Base-by-base conservation (phyloP, 805 yeast species). In the Metschnikowia colocasiae region DNA sequence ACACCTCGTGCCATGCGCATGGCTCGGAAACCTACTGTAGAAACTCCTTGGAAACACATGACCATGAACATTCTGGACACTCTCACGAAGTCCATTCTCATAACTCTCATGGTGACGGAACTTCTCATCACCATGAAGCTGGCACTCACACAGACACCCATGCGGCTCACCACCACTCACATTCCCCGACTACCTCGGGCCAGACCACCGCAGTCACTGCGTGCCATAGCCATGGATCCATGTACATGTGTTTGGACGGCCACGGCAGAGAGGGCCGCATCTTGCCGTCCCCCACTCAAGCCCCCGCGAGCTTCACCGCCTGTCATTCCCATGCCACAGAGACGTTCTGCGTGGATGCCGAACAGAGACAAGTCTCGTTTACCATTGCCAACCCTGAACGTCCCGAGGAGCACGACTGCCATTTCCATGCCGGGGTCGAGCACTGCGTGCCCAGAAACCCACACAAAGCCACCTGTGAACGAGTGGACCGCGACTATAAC, bases 371-470 rank as follows among this genome's bases (percentile, higher is more conserved):
- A 27, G 47, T 46, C 1, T 26, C 32, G 12, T 46, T 46, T 29
- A 10, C 16, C 12, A 22, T 22, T 19, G 37, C 18, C 53, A 46
- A 12, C 19, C 13, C 19, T 9, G 20, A 27, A 3, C n/a, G 20
- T 8, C 19, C 22, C 8, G 19, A 12, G 15, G 45, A 23, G 7
- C 13, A 20, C 44, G 53, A 62, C 26, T 63, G 68, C 41, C 68
- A 63, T 46, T 63, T 60, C 52, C 67, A 63, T 43, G 68, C 64
- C n/a, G 68, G 68, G 1, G 67, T 63, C 7, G 68, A 63, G 44
- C 68, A 63, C 51, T 63, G 68, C 47, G 59, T 46, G 1, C 48
- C 48, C 12, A 47, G 47, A 6, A 57, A 34, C 12, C 48, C 43
- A 29, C 49, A 45, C 22, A 26, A 25, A 9, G 29, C 12, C 3